Evolutionary conservation across 306 rosid species (phyloP), one percentile per base, ranked within the genome.

Genomic region (Trichosanthes truncata): DNA sequence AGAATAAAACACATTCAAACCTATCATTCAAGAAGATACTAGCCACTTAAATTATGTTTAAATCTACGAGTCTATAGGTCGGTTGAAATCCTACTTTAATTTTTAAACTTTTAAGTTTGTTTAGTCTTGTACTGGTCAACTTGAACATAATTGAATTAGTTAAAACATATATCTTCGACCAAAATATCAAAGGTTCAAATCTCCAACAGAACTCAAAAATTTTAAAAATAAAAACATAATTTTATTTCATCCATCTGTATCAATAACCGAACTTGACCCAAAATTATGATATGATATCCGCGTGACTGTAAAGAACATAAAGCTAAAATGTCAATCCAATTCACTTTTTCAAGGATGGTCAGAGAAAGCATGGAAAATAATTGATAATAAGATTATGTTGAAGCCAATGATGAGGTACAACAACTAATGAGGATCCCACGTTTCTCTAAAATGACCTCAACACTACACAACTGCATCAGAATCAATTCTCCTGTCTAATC

Each of bases 391-490:
- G 15, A 49, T 49, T 74, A 49, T 49, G 15, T 46, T 26, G 60
- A 48, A 74, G 78, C 43, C 20, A 74, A 26, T 49, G 17, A 29
- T 74, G 60, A 74, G 35, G 25, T 74, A 74, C 41, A 67, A 9
- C 49, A 45, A 43, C 56, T 9, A 74, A 48, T 17, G 78, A 18
- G 43, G 43, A 26, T 73, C 26, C 43, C 77, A 73, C 5, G 33
- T 41, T 41, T 41, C 61, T 48, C 41, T 73, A 17, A 26, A 49
- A 31, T 31, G n/a, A 9, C 29, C 74, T 71, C 56, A 14, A 71
- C 43, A 49, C 38, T 23, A 38, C 49, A 68, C 20, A 46, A 72
- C 57, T 72, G 77, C 77, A 74, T 74, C 59, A 74, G 26, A 74
- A 48, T 31, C 31, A 8, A 74, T 49, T 45, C 51, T 40, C 31